A percentile compares a stretch with the other conserved stretches of the same genome.
Conservation (phyloP, 768 basidiomycete genomes). For the Chalciporus sphaerocephalus region DNA sequence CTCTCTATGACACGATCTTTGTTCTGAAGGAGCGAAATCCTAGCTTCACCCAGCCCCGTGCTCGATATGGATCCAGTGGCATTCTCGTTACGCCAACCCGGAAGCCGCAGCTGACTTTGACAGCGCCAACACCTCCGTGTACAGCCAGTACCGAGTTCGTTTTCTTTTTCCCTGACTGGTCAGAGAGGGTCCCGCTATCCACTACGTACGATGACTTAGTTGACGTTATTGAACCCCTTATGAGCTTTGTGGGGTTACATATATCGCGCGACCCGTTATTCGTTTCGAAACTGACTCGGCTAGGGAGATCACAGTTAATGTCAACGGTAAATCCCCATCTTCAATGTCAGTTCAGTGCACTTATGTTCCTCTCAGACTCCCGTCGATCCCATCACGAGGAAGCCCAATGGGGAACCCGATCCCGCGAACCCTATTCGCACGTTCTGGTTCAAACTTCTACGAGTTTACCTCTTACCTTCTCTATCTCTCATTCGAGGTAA, state of each 20-base stretch:
- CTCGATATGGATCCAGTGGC: slow-evolving; percentile 60
- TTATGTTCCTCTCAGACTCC: slow-evolving; percentile 35
- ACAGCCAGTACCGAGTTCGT: slow-evolving; percentile 74
- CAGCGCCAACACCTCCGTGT: slow-evolving; percentile 76
- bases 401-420: slow-evolving; percentile 49
- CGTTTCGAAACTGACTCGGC: slow-evolving; percentile 72
- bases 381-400: slow-evolving; percentile 60
- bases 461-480: slow-evolving; percentile 80
- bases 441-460: slow-evolving; percentile 84
- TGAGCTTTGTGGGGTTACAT: slow-evolving; percentile 77
- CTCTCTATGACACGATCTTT: slow-evolving; percentile 53
- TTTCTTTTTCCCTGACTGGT: slow-evolving; percentile 90
- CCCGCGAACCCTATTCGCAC: slow-evolving; percentile 54
- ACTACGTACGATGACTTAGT: slow-evolving; percentile 62
- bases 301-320: slow-evolving; percentile 64
- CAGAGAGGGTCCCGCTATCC: slow-evolving; percentile 63
- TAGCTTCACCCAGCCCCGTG: slow-evolving; percentile 59
- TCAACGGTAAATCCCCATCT: slow-evolving; percentile 42
- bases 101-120: slow-evolving; percentile 66
- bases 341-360: neutral
- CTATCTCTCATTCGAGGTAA: slow-evolving; percentile 81
- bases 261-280: slow-evolving; percentile 74
- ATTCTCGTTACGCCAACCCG: slow-evolving; percentile 48
- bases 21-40: slow-evolving; percentile 56
- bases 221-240: slow-evolving; percentile 71